phyloP scores from a whole-genome alignment of 495 filamentous ascomycete species.

The Copromyces sp. region DNA sequence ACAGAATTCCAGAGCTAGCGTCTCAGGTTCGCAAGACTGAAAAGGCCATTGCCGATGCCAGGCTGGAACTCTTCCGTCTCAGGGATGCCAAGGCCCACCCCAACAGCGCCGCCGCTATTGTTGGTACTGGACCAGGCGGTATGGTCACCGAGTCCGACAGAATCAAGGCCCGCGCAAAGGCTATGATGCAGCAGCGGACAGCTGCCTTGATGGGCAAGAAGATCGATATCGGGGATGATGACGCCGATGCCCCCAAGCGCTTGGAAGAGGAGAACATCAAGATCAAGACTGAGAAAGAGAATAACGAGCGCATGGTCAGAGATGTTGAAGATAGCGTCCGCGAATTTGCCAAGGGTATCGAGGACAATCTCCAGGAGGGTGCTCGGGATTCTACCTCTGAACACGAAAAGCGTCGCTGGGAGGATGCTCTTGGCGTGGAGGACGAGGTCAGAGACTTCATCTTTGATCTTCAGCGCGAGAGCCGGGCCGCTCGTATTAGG shows the following conservation, averaged over 20 bases:
- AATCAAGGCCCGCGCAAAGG: slow-evolving; percentile 87
- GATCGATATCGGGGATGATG: slow-evolving; percentile 50
- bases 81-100: slow-evolving; percentile 91
- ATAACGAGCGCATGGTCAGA: slow-evolving; percentile 87
- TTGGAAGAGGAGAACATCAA: slow-evolving; percentile 79
- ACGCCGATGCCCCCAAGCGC: slow-evolving; percentile 67
- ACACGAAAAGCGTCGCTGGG: slow-evolving; percentile 90
- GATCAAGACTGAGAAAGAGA: slow-evolving; percentile 74
- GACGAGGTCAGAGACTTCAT: slow-evolving; percentile 96
- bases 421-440: slow-evolving; percentile 92
- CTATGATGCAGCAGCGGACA: slow-evolving; percentile 96
- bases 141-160: slow-evolving; percentile 86
- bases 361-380: slow-evolving; percentile 78
- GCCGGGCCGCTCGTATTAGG: slow-evolving; percentile 62
- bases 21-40: slow-evolving; percentile 86
- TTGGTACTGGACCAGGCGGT: slow-evolving; percentile 91
- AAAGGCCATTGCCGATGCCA: slow-evolving; percentile 84
- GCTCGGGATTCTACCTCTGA: slow-evolving; percentile 56
- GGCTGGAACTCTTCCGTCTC: slow-evolving; percentile 86
- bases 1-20: slow-evolving; percentile 83
- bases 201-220: slow-evolving; percentile 84
- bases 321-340: slow-evolving; percentile 95
- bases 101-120: slow-evolving; percentile 65
- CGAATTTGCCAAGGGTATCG: slow-evolving; percentile 76
- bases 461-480: slow-evolving; percentile 82